Evolutionary conservation across 192 early-diverging fungal species (phyloP), one percentile per base, ranked within the genome.

Genomic region (Coemansia sp.): DNA sequence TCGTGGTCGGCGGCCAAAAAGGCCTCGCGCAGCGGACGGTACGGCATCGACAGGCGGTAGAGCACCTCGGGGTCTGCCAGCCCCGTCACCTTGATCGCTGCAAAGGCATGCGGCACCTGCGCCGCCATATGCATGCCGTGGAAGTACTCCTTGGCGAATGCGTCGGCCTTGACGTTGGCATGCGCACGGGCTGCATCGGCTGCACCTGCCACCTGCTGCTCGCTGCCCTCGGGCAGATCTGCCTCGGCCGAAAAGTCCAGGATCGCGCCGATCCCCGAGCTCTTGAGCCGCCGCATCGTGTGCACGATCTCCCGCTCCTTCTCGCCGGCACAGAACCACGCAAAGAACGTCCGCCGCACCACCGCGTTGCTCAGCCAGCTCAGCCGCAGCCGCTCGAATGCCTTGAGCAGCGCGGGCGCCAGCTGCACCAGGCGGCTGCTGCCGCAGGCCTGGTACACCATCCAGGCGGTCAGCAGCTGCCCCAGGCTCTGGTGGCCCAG

Each of bases 81-180:
- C 6, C 90, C 91, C 31, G 94, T 93, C 34, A 97, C 64, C 65
- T 97, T 97, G 65, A 89, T 62, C 9, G 94, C 94, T 12, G 89
- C 84, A 79, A 94, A 93, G 41, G 83, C 83, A 31, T 85, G 83
- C 0, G 84, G 80, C 45, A 83, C 76, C 64, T 80, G 53, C 62
- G 61, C 50, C 16, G 88, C 90, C 49, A 88, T 89, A 26, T 87
- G 69, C 64, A 93, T 83, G 56, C 85, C 84, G 39, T 90, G 80
- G 45, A 83, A 80, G 64, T 87, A 87, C 76, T 84, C 73, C 26
- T 79, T 70, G 8, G 84, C 80, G 53, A 90, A 80, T 12, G 83
- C 71, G 40, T 87, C 86, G 30, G 90, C 87, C 48, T 79, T 77
- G 50, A 77, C 64, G 66, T 90, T 87, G 20, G 80, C 79, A 5